Evolutionary conservation across 106 monocot genomes (phyloP).

Genomic region (Dendrobium nobile): DNA sequence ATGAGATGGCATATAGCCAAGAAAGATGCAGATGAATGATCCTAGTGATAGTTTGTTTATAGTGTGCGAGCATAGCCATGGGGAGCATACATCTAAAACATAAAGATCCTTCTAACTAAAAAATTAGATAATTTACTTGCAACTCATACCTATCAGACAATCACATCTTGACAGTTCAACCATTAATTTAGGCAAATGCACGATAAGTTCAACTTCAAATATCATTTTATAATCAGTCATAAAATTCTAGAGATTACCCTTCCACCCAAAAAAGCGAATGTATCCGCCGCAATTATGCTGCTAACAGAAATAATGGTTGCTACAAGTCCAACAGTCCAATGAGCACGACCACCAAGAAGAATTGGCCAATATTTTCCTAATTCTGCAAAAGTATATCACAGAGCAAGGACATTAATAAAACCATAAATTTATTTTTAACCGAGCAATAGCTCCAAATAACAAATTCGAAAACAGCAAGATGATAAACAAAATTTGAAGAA

Average conservation of each 20-base stretch:
- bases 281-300: conserved; percentile 92
- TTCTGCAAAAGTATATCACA: conserved; percentile 39
- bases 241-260: conserved; percentile 46
- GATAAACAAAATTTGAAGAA: not conserved
- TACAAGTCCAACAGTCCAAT: conserved; percentile 95
- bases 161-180: not conserved
- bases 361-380: conserved; percentile 64
- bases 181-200: not conserved
- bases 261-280: conserved; percentile 93
- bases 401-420: not conserved
- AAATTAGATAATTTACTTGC: not conserved
- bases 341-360: conserved; percentile 79
- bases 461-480: not conserved
- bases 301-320: conserved; percentile 82
- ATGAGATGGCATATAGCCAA: no score
- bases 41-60: no score
- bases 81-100: not conserved
- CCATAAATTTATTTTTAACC: not conserved
- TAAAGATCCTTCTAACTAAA: not conserved
- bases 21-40: no score
- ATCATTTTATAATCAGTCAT: not conserved
- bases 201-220: not conserved
- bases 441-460: not conserved
- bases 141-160: not conserved
- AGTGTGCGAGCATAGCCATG: no score